Percentiles rank a stretch among this genome's conserved stretches.
Evolutionary conservation across 257 asterid species (phyloP).

Genomic region (Haberlea rhodopensis): DNA sequence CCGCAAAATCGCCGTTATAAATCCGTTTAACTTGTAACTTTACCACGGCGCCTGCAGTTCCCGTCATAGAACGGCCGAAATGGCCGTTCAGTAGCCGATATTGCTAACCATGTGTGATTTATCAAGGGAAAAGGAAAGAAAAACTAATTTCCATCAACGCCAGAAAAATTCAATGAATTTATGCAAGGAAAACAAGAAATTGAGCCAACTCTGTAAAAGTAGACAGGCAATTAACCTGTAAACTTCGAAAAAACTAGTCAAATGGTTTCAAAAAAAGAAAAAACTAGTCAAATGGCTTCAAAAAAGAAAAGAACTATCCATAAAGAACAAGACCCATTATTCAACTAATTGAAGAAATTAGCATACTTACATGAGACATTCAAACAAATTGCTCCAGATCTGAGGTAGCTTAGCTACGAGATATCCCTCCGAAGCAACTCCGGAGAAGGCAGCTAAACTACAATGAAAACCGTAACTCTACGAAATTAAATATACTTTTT

Average conservation of each 20-base stretch:
- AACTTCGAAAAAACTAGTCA: background rate
- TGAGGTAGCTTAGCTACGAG: conserved; percentile 12
- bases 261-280: background rate
- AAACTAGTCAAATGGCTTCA: background rate
- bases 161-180: background rate
- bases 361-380: conserved; percentile 37
- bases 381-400: conserved; percentile 20
- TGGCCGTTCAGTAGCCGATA: no score
- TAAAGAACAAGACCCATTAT: background rate
- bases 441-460: conserved; percentile 29
- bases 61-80: no score
- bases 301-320: background rate
- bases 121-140: background rate
- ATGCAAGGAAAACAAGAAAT: no score
- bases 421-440: conserved; percentile 17
- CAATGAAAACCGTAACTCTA: conserved; percentile 13
- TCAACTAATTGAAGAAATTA: background rate
- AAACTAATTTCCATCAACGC: no score
- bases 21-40: no score
- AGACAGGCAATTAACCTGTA: background rate
- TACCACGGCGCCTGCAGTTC: no score
- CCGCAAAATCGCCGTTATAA: no score
- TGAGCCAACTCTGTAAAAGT: background rate
- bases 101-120: no score
- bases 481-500: conserved; percentile 25